These are phyloP conservation scores for Gossypium raimondii DNA, from an alignment of 345 rosid genomes.

Conservation along the genomic window DNA sequence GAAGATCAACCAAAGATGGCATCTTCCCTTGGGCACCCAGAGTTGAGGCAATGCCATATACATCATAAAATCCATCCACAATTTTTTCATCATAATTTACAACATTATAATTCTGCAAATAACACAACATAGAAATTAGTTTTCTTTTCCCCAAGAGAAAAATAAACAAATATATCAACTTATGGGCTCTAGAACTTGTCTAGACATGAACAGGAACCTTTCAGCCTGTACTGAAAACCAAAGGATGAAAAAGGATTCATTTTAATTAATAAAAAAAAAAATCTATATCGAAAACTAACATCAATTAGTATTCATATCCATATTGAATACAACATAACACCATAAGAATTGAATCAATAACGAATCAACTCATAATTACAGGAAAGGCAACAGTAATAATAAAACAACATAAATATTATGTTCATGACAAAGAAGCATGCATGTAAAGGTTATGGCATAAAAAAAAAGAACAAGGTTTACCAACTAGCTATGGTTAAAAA, in stretches of 20 bases:
- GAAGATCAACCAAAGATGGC: slow-evolving; percentile 86
- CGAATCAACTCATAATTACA: neutral
- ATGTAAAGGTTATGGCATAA: neutral
- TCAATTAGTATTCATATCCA: neutral
- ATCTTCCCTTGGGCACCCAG: slow-evolving; percentile 60
- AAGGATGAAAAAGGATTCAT: neutral
- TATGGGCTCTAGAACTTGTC: neutral
- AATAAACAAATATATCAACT: neutral
- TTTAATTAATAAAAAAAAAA: neutral
- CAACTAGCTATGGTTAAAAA: neutral
- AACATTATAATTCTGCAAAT: slow-evolving; percentile 68
- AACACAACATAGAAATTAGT: slow-evolving; percentile 6
- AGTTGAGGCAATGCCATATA: slow-evolving; percentile 57
- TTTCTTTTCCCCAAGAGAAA: neutral
- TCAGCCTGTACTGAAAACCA: neutral
- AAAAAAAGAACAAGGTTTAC: neutral
- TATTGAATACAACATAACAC: neutral
- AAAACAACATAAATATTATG: neutral
- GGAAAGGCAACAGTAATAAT: neutral
- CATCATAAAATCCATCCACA: slow-evolving; percentile 88
- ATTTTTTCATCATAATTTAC: slow-evolving; percentile 82
- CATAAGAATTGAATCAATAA: neutral
- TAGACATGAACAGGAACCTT: neutral
- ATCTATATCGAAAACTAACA: neutral
- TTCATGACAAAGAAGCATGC: neutral